A percentile compares a stretch with the other conserved stretches of the same genome.
phyloP scores from a whole-genome alignment of 441 rosid species.

The Euphorbia corollata region DNA sequence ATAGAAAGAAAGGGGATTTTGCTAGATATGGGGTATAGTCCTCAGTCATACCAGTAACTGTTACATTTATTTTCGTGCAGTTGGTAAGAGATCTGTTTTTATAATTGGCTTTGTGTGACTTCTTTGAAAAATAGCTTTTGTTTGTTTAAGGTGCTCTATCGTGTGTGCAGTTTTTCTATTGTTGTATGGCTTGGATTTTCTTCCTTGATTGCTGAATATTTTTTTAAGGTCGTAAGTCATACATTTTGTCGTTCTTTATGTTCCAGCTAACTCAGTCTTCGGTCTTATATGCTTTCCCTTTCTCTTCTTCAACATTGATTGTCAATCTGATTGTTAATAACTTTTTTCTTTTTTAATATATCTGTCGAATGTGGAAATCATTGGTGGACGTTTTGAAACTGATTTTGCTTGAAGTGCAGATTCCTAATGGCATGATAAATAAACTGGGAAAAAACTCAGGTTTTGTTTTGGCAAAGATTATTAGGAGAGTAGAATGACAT shows the following conservation, averaged over 20 bases:
- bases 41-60: neutral
- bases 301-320: neutral
- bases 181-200: slow-evolving; percentile 10
- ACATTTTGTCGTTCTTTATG: neutral
- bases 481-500: neutral
- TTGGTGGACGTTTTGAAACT: neutral
- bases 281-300: neutral
- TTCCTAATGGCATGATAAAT: neutral
- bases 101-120: slow-evolving; percentile 8
- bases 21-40: slow-evolving; percentile 13
- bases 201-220: neutral
- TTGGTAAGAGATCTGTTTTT: slow-evolving; percentile 16
- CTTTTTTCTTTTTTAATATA: neutral
- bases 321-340: slow-evolving; percentile 6
- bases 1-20: slow-evolving; percentile 14
- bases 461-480: neutral
- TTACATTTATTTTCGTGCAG: neutral
- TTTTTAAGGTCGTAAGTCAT: neutral
- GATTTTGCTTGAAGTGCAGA: neutral
- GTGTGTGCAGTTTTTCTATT: neutral
- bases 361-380: neutral
- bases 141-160: slow-evolving; percentile 1
- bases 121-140: slow-evolving; percentile 2
- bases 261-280: neutral
- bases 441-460: neutral